Percentiles rank a stretch among this genome's conserved stretches.
These are phyloP conservation scores for Fraxinus greggii DNA, from an alignment of 305 asterid species.

Conservation along the genomic window DNA sequence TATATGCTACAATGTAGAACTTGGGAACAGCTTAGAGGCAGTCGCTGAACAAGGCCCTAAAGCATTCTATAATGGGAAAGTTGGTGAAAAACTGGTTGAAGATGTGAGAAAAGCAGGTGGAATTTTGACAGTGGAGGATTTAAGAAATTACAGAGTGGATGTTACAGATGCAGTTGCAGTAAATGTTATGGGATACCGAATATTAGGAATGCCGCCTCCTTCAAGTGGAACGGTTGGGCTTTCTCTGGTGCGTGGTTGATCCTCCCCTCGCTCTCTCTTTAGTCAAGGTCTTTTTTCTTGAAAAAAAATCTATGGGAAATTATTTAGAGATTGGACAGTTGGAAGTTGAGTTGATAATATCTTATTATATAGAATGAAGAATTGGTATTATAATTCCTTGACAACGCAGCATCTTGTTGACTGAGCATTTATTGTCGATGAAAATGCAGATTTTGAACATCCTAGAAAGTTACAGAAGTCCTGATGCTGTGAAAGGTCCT, in stretches of 20 bases:
- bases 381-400: neutral
- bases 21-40: slow-evolving; percentile 61
- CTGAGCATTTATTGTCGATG: slow-evolving; percentile 8
- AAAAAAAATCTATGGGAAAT: neutral
- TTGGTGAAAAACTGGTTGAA: slow-evolving; percentile 55
- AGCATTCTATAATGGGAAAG: slow-evolving; percentile 63
- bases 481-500: slow-evolving; percentile 51
- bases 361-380: neutral
- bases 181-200: slow-evolving; percentile 62
- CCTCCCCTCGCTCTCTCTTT: neutral
- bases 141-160: slow-evolving; percentile 55
- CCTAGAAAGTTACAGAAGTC: slow-evolving; percentile 48
- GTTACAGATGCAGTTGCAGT: slow-evolving; percentile 53
- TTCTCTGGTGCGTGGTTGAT: slow-evolving; percentile 47
- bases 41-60: slow-evolving; percentile 70
- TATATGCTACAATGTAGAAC: slow-evolving; percentile 67
- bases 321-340: neutral
- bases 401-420: neutral
- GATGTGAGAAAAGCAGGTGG: slow-evolving; percentile 61
- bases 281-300: neutral
- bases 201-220: slow-evolving; percentile 94
- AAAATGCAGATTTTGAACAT: slow-evolving; percentile 62
- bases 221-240: slow-evolving; percentile 83
- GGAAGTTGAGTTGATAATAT: neutral
- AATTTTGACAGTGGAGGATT: slow-evolving; percentile 70